Evolutionary conservation across 768 basidiomycete species (phyloP).

Genomic region (Clavaria fumosa): DNA sequence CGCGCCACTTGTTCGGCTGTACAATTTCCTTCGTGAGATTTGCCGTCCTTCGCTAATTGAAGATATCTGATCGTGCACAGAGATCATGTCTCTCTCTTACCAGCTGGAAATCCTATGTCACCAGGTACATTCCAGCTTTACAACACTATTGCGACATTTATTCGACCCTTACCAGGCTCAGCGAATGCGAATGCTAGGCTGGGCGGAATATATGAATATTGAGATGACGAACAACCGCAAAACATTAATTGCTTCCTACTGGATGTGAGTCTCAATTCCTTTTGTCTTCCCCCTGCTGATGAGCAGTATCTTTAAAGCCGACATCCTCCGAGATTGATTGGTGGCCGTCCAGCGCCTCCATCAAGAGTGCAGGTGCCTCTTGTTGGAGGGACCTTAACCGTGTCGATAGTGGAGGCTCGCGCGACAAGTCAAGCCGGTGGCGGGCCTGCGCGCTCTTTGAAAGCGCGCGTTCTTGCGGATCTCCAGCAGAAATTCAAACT

Average conservation of each 20-base stretch:
- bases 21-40: slow-evolving; percentile 86
- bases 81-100: slow-evolving; percentile 85
- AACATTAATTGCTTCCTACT: slow-evolving; percentile 63
- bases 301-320: too few species aligned
- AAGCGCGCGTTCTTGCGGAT: slow-evolving; percentile 38
- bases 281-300: slow-evolving; percentile 1
- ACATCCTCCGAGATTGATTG: slow-evolving; percentile 17
- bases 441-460: slow-evolving; percentile 38
- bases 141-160: slow-evolving; percentile 2
- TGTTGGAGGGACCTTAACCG: slow-evolving; percentile 56
- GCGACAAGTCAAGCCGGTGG: slow-evolving; percentile 22
- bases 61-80: slow-evolving; percentile 22
- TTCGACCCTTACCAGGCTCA: slow-evolving; percentile 31
- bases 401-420: slow-evolving; percentile 49
- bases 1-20: slow-evolving; percentile 70
- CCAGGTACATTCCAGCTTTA: slow-evolving; percentile 27
- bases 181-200: slow-evolving; percentile 72
- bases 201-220: slow-evolving; percentile 62
- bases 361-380: slow-evolving; percentile 29
- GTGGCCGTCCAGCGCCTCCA: slow-evolving; percentile 18
- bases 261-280: slow-evolving; percentile 43
- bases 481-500: slow-evolving; percentile 53
- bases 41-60: slow-evolving; percentile 17
- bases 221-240: slow-evolving; percentile 56
- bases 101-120: slow-evolving; percentile 83